Percentiles rank a stretch among this genome's conserved stretches.
Conservation (phyloP, 495 filamentous ascomycete genomes). For the Penicillium longicatenatum region DNA sequence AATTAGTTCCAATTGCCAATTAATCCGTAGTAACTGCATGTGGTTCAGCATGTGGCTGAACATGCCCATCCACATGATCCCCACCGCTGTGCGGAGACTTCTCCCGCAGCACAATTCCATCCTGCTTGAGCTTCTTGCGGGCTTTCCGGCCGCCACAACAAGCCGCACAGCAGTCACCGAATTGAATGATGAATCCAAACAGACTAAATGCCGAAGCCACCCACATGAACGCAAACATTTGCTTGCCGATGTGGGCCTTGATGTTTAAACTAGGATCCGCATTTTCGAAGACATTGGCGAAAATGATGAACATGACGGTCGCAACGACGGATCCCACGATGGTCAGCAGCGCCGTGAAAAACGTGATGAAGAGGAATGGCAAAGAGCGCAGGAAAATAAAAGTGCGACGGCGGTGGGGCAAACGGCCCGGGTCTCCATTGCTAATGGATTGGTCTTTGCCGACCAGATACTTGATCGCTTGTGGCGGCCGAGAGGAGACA, state of each 20-base stretch:
- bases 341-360: conserved; percentile 64
- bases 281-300: conserved; percentile 67
- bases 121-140: conserved; percentile 39
- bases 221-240: conserved; percentile 94
- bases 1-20: neutral
- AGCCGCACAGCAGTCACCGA: conserved; percentile 66
- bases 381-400: conserved; percentile 51
- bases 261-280: conserved; percentile 72
- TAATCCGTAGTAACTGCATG: conserved; percentile 17
- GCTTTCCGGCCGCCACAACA: conserved; percentile 49
- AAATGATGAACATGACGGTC: conserved; percentile 78
- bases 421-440: conserved; percentile 16
- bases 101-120: conserved; percentile 25
- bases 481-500: conserved; percentile 55
- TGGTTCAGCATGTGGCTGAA: conserved; percentile 57
- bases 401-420: conserved; percentile 46
- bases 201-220: conserved; percentile 66
- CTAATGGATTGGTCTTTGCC: conserved; percentile 7
- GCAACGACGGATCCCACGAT: conserved; percentile 71
- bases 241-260: conserved; percentile 62
- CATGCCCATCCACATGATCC: conserved; percentile 47
- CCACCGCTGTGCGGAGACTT: conserved; percentile 8
- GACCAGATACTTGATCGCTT: conserved; percentile 30
- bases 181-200: conserved; percentile 69
- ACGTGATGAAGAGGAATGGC: conserved; percentile 59